Evolutionary conservation across 2,329 filamentous ascomycete species (phyloP).

Genomic region (Penicillium psychrosexuale): DNA sequence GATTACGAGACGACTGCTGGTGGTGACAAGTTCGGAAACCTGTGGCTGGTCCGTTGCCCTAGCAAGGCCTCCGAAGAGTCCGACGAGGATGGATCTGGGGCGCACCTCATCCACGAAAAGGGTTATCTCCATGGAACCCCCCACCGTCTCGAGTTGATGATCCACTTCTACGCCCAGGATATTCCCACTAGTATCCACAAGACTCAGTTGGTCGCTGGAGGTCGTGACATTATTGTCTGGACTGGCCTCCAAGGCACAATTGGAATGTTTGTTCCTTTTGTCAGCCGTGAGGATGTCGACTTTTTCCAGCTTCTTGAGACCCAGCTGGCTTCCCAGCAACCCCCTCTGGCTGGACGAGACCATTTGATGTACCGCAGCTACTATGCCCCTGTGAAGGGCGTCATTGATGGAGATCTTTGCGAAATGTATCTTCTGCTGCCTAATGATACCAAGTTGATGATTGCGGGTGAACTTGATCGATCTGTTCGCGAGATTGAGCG

Average conservation of each 20-base stretch:
- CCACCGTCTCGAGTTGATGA: slow-evolving; percentile 78
- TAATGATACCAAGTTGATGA: slow-evolving; percentile 89
- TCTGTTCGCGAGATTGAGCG: slow-evolving; percentile 91
- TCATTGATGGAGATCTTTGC: slow-evolving; percentile 95
- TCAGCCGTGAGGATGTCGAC: slow-evolving; percentile 87
- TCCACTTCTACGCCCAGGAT: slow-evolving; percentile 87
- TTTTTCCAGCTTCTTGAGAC: slow-evolving; percentile 95
- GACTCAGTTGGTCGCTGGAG: slow-evolving; percentile 83
- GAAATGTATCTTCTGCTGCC: slow-evolving; percentile 83
- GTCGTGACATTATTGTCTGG: slow-evolving; percentile 89
- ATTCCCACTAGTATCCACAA: slow-evolving; percentile 89
- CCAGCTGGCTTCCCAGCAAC: slow-evolving; percentile 79
- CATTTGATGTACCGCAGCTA: slow-evolving; percentile 95
- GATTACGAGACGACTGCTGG: slow-evolving; percentile 96
- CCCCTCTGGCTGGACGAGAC: slow-evolving; percentile 85
- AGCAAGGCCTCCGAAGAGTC: slow-evolving; percentile 81
- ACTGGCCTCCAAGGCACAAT: slow-evolving; percentile 91
- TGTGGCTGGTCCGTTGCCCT: slow-evolving; percentile 88
- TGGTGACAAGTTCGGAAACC: slow-evolving; percentile 95
- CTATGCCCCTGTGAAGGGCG: slow-evolving; percentile 92
- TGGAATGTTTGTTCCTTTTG: slow-evolving; percentile 87
- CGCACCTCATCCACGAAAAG: slow-evolving; percentile 86
- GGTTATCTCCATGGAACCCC: slow-evolving; percentile 86
- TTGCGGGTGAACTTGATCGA: slow-evolving; percentile 87
- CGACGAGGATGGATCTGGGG: slow-evolving; percentile 85